Evolutionary conservation across 371 early-diverging fungal species (phyloP).

Genomic region (Fennellomyces sp.): DNA sequence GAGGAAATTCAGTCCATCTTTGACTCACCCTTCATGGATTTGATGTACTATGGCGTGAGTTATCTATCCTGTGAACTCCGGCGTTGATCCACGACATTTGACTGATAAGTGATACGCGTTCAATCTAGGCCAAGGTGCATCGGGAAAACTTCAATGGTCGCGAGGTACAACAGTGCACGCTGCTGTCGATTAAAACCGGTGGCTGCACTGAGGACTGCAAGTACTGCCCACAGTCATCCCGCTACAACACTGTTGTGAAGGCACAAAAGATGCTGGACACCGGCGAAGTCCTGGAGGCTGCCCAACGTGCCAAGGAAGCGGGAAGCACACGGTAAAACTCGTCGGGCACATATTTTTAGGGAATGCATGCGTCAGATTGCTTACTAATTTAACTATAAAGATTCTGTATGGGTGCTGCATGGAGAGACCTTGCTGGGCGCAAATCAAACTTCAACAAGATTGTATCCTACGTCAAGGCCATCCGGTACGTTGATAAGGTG

Average conservation of each 20-base stretch:
- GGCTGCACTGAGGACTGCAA: constrained; percentile 89
- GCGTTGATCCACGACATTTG: too few relatives aligned
- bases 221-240: constrained; percentile 86
- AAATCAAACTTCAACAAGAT: constrained; percentile 87
- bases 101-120: too few relatives aligned
- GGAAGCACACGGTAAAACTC: constrained; percentile 65
- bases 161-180: constrained; percentile 84
- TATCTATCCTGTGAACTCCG: background rate
- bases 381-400: constrained; percentile 25
- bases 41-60: constrained; percentile 78
- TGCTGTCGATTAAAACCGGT: constrained; percentile 87
- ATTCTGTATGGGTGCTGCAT: constrained; percentile 88
- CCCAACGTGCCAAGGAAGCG: constrained; percentile 80
- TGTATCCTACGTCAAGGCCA: constrained; percentile 75
- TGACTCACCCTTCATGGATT: constrained; percentile 82
- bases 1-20: constrained; percentile 79
- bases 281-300: constrained; percentile 76
- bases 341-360: background rate
- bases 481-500: constrained; percentile 58
- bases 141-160: constrained; percentile 73
- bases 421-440: constrained; percentile 84
- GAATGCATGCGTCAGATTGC: background rate
- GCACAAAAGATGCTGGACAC: constrained; percentile 76
- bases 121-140: constrained; percentile 76
- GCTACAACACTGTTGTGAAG: constrained; percentile 74